Base-by-base conservation (phyloP, 495 filamentous ascomycete genomes). In the Zalerion maritima region DNA sequence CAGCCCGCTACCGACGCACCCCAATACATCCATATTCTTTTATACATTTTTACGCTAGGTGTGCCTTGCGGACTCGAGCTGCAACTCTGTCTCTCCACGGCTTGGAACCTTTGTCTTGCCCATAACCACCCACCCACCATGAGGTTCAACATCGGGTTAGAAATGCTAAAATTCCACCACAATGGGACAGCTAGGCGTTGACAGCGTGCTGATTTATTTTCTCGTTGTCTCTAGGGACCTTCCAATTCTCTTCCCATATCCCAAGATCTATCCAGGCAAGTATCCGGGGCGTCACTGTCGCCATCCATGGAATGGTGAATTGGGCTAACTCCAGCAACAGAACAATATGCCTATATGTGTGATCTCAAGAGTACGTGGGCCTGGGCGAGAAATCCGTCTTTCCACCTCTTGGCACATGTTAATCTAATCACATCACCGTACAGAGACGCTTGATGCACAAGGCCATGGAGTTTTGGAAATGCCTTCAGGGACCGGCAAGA, bases 401-500 rank as follows among this genome's bases (percentile, higher is more conserved):
- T 15, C 7, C 6, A 14, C 23, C 15, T 9, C 13, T 12, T 10
- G 20, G 23, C 6, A 15, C 29, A 28, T 14, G 24, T 13, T 28
- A 30, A 23, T 30, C n/a, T 23, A n/a, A 31, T 8, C 37, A 21
- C 21, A 26, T 38, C 21, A 38, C 25, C 10, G 5, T 29, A 5
- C 32, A 73, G 70, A 71, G 51, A 94, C 87, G 16, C 77, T 99
- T 47, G 89, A 96, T 66, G 81, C 75, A 16, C 78, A 78, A 34
- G 91, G 91, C 36, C 83, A 96, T 59, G 91, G 85, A 56, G 86
- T 99, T n/a, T 60, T 99, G 46, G 89, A 99, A 58, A 99, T 99
- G 89, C 89, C 89, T 61, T 99, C 89, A 31, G 89, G 89, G n/a
- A 99, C 89, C 16, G 89, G 89, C 28, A 99, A 99, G 62, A 99